phyloP scores from a whole-genome alignment of 1,284 basidiomycete species.

The Phaffia rhodozyma region DNA sequence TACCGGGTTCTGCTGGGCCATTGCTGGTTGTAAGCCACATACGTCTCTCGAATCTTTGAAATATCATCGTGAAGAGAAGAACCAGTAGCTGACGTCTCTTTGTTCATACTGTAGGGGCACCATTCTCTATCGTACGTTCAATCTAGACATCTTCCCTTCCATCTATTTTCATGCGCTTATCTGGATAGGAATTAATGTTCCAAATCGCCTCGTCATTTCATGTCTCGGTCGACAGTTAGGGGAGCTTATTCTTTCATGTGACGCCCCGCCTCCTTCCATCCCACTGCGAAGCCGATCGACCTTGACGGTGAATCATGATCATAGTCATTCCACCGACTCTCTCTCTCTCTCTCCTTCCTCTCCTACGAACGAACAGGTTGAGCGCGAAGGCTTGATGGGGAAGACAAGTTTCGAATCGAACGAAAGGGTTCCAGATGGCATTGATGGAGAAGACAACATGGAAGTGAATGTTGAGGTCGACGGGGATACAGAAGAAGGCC shows the following conservation, averaged over 20 bases:
- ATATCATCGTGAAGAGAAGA: too few relatives aligned
- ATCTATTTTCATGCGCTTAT: too few relatives aligned
- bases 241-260: slow-evolving; percentile 33
- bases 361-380: too few relatives aligned
- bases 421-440: slow-evolving; percentile 19
- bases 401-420: too few relatives aligned
- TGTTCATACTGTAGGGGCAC: slow-evolving; percentile 29
- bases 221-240: slow-evolving; percentile 24
- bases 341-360: too few relatives aligned
- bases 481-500: not conserved
- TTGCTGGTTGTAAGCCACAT: slow-evolving; percentile 18
- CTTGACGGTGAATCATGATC: slow-evolving; percentile 27
- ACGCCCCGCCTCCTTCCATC: slow-evolving; percentile 20
- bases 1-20: slow-evolving; percentile 41
- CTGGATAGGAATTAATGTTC: too few relatives aligned
- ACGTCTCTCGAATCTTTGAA: too few relatives aligned
- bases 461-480: slow-evolving; percentile 1
- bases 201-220: too few relatives aligned
- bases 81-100: not conserved
- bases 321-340: too few relatives aligned
- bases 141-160: not conserved
- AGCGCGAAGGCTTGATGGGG: too few relatives aligned
- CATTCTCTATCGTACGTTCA: slow-evolving; percentile 34
- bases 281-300: not conserved
- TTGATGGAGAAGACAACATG: slow-evolving; percentile 27